Evolutionary conservation across 805 yeast species (phyloP).

Genomic region (Yarrowia alimentaria): DNA sequence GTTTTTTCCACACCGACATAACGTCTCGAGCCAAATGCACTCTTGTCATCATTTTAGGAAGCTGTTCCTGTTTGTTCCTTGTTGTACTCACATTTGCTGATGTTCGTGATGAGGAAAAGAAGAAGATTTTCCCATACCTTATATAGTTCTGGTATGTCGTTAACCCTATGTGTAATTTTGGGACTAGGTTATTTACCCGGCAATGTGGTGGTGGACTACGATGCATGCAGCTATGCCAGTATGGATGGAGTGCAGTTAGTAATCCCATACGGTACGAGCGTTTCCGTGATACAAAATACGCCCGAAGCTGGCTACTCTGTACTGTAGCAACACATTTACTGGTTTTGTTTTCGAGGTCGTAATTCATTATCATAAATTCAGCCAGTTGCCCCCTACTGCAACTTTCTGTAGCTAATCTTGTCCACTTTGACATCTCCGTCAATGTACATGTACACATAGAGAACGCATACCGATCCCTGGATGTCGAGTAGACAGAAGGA

Average conservation of each 20-base stretch:
- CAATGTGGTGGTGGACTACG: too few species aligned
- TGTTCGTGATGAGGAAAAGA: conserved; percentile 21
- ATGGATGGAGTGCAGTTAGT: too few species aligned
- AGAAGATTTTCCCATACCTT: background rate
- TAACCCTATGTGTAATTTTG: conserved; percentile 25
- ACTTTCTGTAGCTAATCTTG: conserved; percentile 63
- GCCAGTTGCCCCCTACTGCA: background rate
- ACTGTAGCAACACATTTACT: background rate
- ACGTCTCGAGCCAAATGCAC: conserved; percentile 99
- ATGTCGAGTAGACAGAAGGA: conserved; percentile 87
- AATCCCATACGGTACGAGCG: too few species aligned
- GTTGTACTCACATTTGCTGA: conserved; percentile 34
- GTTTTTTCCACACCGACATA: conserved; percentile 96
- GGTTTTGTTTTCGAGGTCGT: background rate
- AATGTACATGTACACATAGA: conserved; percentile 79
- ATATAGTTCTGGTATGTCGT: background rate
- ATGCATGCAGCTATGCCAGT: too few species aligned
- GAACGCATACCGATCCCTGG: conserved; percentile 72
- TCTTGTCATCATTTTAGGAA: conserved; percentile 75
- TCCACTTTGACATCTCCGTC: conserved; percentile 88
- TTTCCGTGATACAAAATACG: too few species aligned
- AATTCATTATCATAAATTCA: conserved; percentile 22
- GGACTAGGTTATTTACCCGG: conserved; percentile 5
- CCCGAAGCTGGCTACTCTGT: too few species aligned
- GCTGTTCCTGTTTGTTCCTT: too few species aligned